These are phyloP conservation scores for Pleodorina starrii DNA, from an alignment of 139 green algal genomes.

Conservation along the genomic window DNA sequence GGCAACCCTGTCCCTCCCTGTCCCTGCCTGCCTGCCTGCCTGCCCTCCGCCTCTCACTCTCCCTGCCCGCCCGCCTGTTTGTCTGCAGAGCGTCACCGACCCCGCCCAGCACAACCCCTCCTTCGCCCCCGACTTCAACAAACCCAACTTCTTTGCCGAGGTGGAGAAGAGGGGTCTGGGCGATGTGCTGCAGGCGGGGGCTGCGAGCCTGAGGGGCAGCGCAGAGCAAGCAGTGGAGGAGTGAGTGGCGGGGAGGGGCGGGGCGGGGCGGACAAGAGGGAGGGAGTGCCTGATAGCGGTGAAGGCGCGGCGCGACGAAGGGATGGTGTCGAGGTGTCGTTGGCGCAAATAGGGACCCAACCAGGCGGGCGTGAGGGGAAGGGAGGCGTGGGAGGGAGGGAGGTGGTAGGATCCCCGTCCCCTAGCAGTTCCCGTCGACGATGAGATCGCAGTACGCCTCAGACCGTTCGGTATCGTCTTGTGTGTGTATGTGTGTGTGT, in stretches of 20 bases:
- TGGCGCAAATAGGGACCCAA: no score
- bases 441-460: no score
- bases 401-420: no score
- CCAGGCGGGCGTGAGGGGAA: no score
- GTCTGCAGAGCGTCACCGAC: slow-evolving; percentile 21
- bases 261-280: background rate
- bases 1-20: background rate
- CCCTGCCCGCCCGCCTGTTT: no score
- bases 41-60: no score
- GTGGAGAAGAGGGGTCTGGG: slow-evolving; percentile 47
- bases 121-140: slow-evolving; percentile 50
- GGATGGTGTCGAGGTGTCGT: no score
- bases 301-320: no score
- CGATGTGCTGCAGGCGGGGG: slow-evolving; percentile 18
- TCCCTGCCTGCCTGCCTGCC: background rate
- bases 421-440: no score
- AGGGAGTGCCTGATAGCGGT: no score
- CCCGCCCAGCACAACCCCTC: slow-evolving; percentile 12
- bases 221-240: background rate
- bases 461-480: background rate
- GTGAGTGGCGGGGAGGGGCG: background rate
- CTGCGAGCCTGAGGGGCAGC: background rate
- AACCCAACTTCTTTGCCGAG: slow-evolving; percentile 52
- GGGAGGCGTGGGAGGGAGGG: no score
- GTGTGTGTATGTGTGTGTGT: slow-evolving; percentile 2